These are phyloP conservation scores for Furcasterigmium sp. DNA, from an alignment of 2,329 filamentous ascomycete species.

Conservation along the genomic window DNA sequence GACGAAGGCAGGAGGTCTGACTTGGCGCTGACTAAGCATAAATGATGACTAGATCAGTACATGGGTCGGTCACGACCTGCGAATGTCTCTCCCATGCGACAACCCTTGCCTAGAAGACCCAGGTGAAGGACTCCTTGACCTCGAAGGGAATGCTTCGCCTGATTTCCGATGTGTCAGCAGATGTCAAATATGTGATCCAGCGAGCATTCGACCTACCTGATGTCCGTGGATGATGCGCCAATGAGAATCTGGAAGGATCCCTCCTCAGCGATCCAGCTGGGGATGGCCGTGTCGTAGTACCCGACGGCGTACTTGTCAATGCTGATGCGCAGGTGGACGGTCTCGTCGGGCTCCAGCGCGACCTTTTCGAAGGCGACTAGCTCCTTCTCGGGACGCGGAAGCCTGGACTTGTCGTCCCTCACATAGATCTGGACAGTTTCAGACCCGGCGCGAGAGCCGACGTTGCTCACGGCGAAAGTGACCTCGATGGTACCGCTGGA, in stretches of 20 bases:
- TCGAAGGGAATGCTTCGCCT: slow-evolving; percentile 40
- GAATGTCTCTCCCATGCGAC: too few relatives aligned
- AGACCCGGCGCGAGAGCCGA: slow-evolving; percentile 48
- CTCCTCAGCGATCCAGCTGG: slow-evolving; percentile 61
- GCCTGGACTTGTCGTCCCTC: slow-evolving; percentile 53
- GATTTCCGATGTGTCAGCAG: slow-evolving; percentile 2
- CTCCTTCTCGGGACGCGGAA: slow-evolving; percentile 66
- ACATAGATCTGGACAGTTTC: slow-evolving; percentile 68
- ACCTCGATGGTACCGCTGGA: slow-evolving; percentile 35
- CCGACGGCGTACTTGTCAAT: slow-evolving; percentile 47
- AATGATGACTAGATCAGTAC: not conserved
- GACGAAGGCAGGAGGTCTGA: too few relatives aligned
- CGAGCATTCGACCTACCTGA: slow-evolving; percentile 23
- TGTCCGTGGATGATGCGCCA: slow-evolving; percentile 57
- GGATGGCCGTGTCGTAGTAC: slow-evolving; percentile 57
- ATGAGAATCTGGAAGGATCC: slow-evolving; percentile 56
- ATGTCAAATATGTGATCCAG: too few relatives aligned
- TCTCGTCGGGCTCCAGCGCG: slow-evolving; percentile 50
- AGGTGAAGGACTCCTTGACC: slow-evolving; percentile 60
- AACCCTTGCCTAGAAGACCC: slow-evolving; percentile 58
- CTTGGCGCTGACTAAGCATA: too few relatives aligned
- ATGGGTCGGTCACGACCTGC: too few relatives aligned
- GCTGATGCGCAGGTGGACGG: slow-evolving; percentile 38
- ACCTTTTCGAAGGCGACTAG: slow-evolving; percentile 66
- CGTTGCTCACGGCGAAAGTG: slow-evolving; percentile 46